Evolutionary conservation across 352 stramenopile species (phyloP), one percentile per base, ranked within the genome.

Genomic region (Phytophthora fragariaefolia): DNA sequence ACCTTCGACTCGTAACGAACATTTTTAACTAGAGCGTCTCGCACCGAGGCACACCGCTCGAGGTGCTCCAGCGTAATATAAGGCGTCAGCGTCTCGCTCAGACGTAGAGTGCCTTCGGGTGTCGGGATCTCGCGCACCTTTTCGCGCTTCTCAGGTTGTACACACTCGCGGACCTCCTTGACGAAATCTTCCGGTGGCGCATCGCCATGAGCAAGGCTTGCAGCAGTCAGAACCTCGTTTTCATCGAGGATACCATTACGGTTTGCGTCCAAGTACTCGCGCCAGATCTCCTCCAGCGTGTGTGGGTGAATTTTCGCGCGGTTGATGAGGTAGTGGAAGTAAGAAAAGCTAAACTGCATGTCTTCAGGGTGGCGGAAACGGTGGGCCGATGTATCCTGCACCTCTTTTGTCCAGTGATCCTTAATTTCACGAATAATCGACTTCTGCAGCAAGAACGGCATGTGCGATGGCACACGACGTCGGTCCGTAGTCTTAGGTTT

Each of bases 261-360:
- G 66, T 98, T 94, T 13, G 82, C 89, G 58, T 98, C 96, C 24
- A 98, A 47, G 51, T 98, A 96, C 57, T 92, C 80, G 15, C 42
- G 28, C 83, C 89, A 98, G 49, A 98, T 83, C 38, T 93, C 75
- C 45, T 87, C 71, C 13, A 97, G 62, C 4, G 81, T 92, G 28
- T 88, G 82, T 8, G 77, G 79, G 10, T 90, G 63, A n/a, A 92
- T 62, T 66, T 96, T 95, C 42, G 91, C 80, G 9, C 87, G 81
- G 52, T 98, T 95, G 17, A 97, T 85, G 23, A 98, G 48, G 68
- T 97, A 98, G 67, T 98, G 94, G 66, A 98, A 98, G 72, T 98
- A 98, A 30, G 88, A 85, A 62, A 98, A 98, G 58, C 91, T 93
- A 61, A 98, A 98, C 66, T 98, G 95, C 90, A 98, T 97, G 74